Evolutionary conservation across 2,329 filamentous ascomycete species (phyloP).

Genomic region (Claviceps pazoutovae): DNA sequence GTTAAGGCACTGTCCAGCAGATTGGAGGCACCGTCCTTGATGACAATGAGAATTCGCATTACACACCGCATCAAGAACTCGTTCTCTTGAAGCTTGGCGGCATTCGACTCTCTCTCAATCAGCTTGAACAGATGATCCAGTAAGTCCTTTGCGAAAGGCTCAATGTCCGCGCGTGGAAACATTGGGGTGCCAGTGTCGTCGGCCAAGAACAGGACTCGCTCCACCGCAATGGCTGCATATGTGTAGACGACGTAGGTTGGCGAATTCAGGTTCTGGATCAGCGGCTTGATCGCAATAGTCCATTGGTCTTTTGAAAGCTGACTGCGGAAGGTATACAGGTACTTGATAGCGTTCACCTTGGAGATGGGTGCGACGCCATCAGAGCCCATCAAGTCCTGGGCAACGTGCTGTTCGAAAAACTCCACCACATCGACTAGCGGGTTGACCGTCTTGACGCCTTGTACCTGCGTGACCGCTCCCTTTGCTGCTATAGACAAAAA

Average conservation of each 20-base stretch:
- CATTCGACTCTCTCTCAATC: constrained; percentile 69
- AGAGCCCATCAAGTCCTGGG: constrained; percentile 67
- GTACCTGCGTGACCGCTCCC: constrained; percentile 70
- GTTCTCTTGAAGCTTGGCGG: constrained; percentile 94
- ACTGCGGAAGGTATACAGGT: constrained; percentile 90
- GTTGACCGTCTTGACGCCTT: constrained; percentile 86
- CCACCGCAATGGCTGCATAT: constrained; percentile 92
- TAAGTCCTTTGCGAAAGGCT: constrained; percentile 71
- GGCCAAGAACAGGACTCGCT: constrained; percentile 74
- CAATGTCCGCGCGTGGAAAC: constrained; percentile 66
- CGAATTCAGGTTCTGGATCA: constrained; percentile 83
- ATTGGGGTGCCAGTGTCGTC: constrained; percentile 63
- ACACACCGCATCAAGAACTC: constrained; percentile 98
- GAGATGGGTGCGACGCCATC: constrained; percentile 65
- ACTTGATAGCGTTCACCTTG: constrained; percentile 97
- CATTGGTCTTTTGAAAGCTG: constrained; percentile 87
- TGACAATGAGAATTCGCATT: constrained; percentile 92
- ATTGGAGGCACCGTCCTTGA: constrained; percentile 64
- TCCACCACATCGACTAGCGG: constrained; percentile 76
- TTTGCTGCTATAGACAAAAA: constrained; percentile 91
- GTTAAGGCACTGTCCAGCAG: constrained; percentile 67
- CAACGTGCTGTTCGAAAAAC: constrained; percentile 89
- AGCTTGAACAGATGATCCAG: constrained; percentile 82
- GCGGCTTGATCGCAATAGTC: constrained; percentile 74
- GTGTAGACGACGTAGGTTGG: constrained; percentile 94